Base-by-base conservation (phyloP, 352 stramenopile genomes). In the Phytopythium vexans region DNA sequence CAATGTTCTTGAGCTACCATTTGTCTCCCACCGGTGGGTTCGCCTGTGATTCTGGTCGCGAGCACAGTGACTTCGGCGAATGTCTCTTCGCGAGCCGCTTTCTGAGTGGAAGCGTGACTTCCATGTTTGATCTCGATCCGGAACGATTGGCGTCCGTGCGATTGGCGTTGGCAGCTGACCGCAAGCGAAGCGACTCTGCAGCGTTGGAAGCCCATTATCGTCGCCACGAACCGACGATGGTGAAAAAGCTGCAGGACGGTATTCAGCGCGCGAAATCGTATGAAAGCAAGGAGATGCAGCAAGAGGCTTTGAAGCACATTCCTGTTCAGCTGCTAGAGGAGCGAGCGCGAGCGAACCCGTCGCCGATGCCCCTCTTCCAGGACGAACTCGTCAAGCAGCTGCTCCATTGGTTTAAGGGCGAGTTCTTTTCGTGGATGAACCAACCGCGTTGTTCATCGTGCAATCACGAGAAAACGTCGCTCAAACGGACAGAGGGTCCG, bases 401-500 rank as follows among this genome's bases (percentile, higher is more conserved):
- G 31, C 60, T 93, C 2, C 72, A 85, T 36, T 97, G 88, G 88
- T 97, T 97, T 55, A 97, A 97, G 66, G 51, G 52, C 33, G 86
- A 96, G 33, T 97, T 96, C 52, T 97, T 97, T 41, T 69, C 85
- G 32, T 97, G 89, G 89, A 92, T 89, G 68, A 95, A 96, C 55
- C 67, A 92, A 41, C 86, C 86, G 12, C 58, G 62, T 11, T 97
- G 89, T 31, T 55, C 46, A 4, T 40, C 49, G 4, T 96, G 85
- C 54, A 70, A 66, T 8, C 43, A 72, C 34, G 53, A 78, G 2
- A 77, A 76, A 34, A 95, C 83, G 7, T 58, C 61, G 10, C 36
- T 46, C 4, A 49, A 87, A 16, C 61, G 64, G 31, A 79, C 58
- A 1, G 80, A 89, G 31, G 52, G 51, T 0, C 68, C 85, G 2